These are phyloP conservation scores for fission yeast (Schizosaccharomyces pombe) DNA, from an alignment of 805 yeast genomes.

Conservation along the genomic window DNA sequence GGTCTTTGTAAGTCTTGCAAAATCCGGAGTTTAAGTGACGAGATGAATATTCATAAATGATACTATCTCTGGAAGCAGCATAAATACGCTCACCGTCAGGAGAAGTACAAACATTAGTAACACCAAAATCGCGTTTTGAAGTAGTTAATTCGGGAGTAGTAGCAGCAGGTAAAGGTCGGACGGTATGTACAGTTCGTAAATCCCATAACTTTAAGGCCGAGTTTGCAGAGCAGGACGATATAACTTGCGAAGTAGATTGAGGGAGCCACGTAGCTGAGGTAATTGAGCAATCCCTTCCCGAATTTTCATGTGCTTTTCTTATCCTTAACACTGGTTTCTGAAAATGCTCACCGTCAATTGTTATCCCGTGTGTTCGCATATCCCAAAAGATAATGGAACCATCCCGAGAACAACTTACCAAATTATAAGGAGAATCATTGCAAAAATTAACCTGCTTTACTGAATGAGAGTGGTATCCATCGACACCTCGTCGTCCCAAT, in stretches of 20 bases:
- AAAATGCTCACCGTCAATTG: background rate
- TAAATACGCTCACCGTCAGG: constrained; percentile 2
- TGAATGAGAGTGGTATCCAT: constrained; percentile 1
- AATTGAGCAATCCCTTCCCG: background rate
- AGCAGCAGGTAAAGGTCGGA: background rate
- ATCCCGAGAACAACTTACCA: constrained; percentile 3
- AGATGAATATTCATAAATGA: background rate
- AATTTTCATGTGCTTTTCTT: background rate
- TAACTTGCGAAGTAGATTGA: background rate
- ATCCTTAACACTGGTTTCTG: constrained; percentile 1
- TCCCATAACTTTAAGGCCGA: constrained; percentile 1
- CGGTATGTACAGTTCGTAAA: background rate
- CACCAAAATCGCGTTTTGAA: background rate
- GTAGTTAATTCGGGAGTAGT: background rate
- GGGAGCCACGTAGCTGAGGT: background rate
- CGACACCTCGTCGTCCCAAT: background rate
- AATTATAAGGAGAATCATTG: background rate
- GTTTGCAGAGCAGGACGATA: background rate
- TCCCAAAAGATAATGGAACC: constrained; percentile 4
- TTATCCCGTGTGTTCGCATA: constrained; percentile 2
- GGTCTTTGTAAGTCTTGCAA: background rate
- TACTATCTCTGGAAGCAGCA: background rate
- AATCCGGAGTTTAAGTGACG: background rate
- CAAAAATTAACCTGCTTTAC: constrained; percentile 1
- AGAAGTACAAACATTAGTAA: background rate